These are phyloP conservation scores for Lenwebbia sp. DNA, from an alignment of 345 rosid species.

Conservation along the genomic window DNA sequence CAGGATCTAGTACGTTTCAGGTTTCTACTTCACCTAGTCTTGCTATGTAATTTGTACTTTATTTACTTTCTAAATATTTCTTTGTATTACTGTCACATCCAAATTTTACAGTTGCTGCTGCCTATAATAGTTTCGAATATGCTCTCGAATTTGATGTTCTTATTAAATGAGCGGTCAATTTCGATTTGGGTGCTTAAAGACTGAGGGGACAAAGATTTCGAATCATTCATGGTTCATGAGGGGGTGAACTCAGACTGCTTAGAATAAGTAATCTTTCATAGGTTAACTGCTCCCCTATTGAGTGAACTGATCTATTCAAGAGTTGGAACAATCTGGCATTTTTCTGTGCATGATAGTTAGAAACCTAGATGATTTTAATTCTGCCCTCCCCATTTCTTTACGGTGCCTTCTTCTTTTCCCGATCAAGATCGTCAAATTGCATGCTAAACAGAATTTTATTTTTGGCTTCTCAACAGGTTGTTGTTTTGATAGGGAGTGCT, in stretches of 20 bases:
- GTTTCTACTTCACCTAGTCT: slow-evolving; percentile 4
- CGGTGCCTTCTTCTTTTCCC: background rate
- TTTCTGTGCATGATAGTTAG: background rate
- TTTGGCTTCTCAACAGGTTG: slow-evolving; percentile 28
- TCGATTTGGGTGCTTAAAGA: background rate
- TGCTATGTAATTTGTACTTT: background rate
- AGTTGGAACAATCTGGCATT: background rate
- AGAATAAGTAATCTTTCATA: background rate
- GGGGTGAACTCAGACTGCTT: background rate
- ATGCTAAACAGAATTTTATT: background rate
- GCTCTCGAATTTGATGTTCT: background rate
- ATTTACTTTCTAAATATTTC: background rate
- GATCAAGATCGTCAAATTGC: background rate
- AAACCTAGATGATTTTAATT: background rate
- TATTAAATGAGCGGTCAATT: background rate
- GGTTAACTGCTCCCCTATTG: background rate
- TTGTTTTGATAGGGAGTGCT: slow-evolving; percentile 58
- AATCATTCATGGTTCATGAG: background rate
- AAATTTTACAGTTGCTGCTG: background rate
- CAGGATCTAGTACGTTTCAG: slow-evolving; percentile 44
- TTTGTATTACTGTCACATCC: background rate
- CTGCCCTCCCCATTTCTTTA: background rate
- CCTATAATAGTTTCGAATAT: background rate
- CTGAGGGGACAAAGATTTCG: background rate
- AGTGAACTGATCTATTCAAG: background rate